Conservation (phyloP, 169 alveolate species). For the Ichthyophthirius multifiliis region DNA sequence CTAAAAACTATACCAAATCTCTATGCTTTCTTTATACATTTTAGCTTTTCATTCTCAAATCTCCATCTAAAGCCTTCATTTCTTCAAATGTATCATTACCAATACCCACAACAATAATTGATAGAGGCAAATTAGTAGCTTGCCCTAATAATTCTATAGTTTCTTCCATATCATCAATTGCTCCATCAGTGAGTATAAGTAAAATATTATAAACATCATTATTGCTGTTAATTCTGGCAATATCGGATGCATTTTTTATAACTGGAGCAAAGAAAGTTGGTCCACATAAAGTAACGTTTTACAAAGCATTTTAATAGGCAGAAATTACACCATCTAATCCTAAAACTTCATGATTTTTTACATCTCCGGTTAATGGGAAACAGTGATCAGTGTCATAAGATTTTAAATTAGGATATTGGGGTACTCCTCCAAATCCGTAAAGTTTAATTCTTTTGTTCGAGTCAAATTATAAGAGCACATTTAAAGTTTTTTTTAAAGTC, state of each 20-base stretch:
- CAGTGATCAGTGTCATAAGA: constrained; percentile 45
- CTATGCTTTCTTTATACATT: constrained; percentile 55
- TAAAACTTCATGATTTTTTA: constrained; percentile 50
- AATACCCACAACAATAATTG: constrained; percentile 73
- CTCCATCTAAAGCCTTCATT: constrained; percentile 72
- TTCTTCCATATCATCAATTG: constrained; percentile 61
- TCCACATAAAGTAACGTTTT: constrained; percentile 49
- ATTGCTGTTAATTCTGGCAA: constrained; percentile 34
- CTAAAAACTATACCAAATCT: constrained; percentile 85
- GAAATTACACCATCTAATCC: constrained; percentile 63
- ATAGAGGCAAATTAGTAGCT: constrained; percentile 68
- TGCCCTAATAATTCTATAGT: constrained; percentile 32
- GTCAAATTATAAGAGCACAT: constrained; percentile 69
- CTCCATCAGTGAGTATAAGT: constrained; percentile 68
- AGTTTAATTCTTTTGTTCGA: constrained; percentile 66
- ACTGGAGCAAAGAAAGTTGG: constrained; percentile 68
- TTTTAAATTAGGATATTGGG: constrained; percentile 28
- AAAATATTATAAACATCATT: constrained; percentile 50
- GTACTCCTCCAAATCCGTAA: constrained; percentile 78
- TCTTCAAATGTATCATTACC: constrained; percentile 63
- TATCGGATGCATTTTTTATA: constrained; percentile 32
- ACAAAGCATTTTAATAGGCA: constrained; percentile 44
- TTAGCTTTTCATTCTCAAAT: constrained; percentile 46
- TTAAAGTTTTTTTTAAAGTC: too few relatives aligned
- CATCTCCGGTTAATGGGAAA: constrained; percentile 55